A percentile compares a stretch with the other conserved stretches of the same genome.
Conservation (phyloP, 2,329 filamentous ascomycete genomes). For the Westerdykella aurantiaca region DNA sequence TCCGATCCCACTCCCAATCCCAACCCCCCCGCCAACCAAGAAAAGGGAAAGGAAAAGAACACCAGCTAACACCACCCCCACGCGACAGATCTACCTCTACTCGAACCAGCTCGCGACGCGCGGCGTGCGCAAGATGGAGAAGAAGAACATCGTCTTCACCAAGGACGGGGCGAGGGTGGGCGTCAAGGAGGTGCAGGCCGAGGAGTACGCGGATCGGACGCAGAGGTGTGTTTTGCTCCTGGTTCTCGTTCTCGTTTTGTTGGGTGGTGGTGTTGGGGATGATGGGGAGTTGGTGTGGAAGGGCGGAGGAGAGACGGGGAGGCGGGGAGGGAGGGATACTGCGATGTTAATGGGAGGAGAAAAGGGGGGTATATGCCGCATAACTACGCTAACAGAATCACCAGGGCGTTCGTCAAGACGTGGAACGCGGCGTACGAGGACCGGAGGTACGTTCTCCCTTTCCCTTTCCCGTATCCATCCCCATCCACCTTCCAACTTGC, state of each 20-base stretch:
- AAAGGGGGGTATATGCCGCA: background rate
- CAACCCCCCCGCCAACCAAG: background rate
- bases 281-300: background rate
- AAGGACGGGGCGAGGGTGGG: constrained; percentile 69
- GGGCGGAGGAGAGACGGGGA: too few species aligned
- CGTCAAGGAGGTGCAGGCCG: constrained; percentile 61
- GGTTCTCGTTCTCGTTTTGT: background rate
- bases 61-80: too few species aligned
- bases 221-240: constrained; percentile 46
- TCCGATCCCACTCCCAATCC: too few species aligned
- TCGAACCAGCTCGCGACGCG: constrained; percentile 59
- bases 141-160: constrained; percentile 68
- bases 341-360: background rate
- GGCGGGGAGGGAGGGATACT: too few species aligned
- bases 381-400: too few species aligned
- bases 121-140: constrained; percentile 64
- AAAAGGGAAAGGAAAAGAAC: too few species aligned
- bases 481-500: too few species aligned
- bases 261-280: background rate
- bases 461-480: too few species aligned
- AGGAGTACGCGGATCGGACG: constrained; percentile 68
- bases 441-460: background rate
- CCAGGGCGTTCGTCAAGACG: constrained; percentile 44
- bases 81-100: constrained; percentile 62
- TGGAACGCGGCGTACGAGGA: constrained; percentile 39